phyloP scores from a whole-genome alignment of 352 stramenopile species.

The Phytopythium oedochilum region DNA sequence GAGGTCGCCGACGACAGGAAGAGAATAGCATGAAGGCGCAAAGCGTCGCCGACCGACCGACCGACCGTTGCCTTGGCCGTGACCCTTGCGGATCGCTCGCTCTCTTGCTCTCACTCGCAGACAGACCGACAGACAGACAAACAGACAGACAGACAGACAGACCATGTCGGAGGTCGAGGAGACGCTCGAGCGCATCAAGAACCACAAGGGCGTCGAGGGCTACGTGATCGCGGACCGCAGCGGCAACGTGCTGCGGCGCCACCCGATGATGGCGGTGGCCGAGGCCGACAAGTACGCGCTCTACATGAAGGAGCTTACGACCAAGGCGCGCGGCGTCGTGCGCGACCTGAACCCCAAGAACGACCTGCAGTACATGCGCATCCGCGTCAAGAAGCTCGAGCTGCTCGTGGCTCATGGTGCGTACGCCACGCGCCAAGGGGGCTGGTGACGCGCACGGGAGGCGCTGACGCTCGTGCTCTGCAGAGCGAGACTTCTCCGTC shows the following conservation, averaged over 20 bases:
- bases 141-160: background rate
- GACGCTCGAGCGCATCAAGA: constrained; percentile 93
- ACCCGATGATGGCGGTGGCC: constrained; percentile 87
- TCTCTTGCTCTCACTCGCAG: background rate
- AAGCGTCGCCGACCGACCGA: background rate
- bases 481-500: constrained; percentile 92
- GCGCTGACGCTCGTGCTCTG: background rate
- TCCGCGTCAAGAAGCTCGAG: constrained; percentile 92
- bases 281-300: constrained; percentile 90
- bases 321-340: constrained; percentile 89
- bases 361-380: constrained; percentile 92
- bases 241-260: constrained; percentile 86
- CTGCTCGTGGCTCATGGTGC: constrained; percentile 90
- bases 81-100: background rate
- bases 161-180: constrained; percentile 91
- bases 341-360: constrained; percentile 95
- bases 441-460: too few relatives aligned
- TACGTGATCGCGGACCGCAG: constrained; percentile 94
- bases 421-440: too few relatives aligned
- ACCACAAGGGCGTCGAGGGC: constrained; percentile 91
- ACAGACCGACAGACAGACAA: background rate
- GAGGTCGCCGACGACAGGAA: background rate
- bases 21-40: background rate
- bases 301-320: constrained; percentile 90
- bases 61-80: background rate